phyloP scores from a whole-genome alignment of 306 rosid genomes.

The Cicer judaicum region DNA sequence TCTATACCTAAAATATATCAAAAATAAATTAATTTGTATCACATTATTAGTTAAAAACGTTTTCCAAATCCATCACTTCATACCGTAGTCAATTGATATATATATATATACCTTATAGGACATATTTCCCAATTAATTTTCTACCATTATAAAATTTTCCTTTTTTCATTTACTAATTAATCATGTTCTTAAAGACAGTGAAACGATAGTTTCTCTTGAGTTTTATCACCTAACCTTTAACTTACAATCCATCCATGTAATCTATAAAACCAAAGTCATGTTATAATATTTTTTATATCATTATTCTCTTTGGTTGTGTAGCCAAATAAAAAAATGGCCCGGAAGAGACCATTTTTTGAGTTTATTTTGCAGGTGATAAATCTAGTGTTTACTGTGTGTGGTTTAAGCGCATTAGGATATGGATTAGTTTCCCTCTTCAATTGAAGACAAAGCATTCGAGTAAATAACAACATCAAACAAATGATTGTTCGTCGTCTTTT shows the following conservation, averaged over 20 bases:
- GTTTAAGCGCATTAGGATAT: slow-evolving; percentile 35
- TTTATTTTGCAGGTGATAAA: slow-evolving; percentile 42
- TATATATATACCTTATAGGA: neutral
- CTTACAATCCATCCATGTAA: too few species aligned
- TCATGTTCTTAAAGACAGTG: neutral
- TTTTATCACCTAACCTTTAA: neutral
- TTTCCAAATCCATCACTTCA: neutral
- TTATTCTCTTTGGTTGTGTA: neutral
- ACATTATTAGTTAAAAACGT: too few species aligned
- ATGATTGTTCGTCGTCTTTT: slow-evolving; percentile 9
- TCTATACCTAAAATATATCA: too few species aligned
- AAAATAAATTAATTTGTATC: too few species aligned
- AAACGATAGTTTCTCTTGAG: neutral
- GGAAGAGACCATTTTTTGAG: slow-evolving; percentile 42
- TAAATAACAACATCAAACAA: neutral
- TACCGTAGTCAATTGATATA: neutral
- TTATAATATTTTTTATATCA: neutral
- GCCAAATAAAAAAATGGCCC: slow-evolving; percentile 15
- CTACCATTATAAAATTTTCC: too few species aligned
- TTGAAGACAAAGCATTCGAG: slow-evolving; percentile 17
- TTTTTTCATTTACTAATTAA: neutral
- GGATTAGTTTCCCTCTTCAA: slow-evolving; percentile 37
- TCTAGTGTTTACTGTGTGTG: slow-evolving; percentile 20
- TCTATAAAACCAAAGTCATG: neutral
- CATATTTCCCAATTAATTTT: too few species aligned